phyloP scores from a whole-genome alignment of 805 yeast genomes.

The Starmera pachycereana region DNA sequence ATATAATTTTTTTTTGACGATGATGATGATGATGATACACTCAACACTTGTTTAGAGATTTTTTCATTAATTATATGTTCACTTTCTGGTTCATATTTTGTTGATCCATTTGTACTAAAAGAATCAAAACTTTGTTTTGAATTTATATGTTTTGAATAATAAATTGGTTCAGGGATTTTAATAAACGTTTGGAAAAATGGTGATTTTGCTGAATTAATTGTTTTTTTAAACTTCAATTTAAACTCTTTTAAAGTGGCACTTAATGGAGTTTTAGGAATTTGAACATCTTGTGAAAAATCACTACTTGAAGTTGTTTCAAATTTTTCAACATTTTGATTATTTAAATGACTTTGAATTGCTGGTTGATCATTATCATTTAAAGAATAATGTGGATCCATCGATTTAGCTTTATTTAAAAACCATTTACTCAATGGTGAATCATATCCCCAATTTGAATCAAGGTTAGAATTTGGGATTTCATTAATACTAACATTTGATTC shows the following conservation, averaged over 20 bases:
- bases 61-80: neutral
- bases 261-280: conserved; percentile 3
- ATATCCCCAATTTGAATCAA: conserved; percentile 11
- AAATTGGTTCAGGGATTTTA: neutral
- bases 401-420: conserved; percentile 10
- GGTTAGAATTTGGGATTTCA: conserved; percentile 6
- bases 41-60: conserved; percentile 8
- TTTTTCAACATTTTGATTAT: conserved; percentile 4
- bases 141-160: neutral
- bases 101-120: no score
- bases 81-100: no score
- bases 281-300: neutral
- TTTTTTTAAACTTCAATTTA: conserved; percentile 6
- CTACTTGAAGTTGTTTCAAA: conserved; percentile 5
- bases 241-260: conserved; percentile 15
- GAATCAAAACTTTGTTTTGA: neutral
- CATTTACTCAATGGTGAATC: conserved; percentile 18
- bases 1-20: neutral
- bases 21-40: neutral
- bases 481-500: conserved; percentile 12
- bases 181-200: neutral
- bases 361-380: neutral
- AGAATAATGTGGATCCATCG: neutral
- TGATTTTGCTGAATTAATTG: conserved; percentile 11
- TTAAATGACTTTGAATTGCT: neutral